Conservation (phyloP, 257 asterid genomes). For the Dorcoceras hygrometricum region DNA sequence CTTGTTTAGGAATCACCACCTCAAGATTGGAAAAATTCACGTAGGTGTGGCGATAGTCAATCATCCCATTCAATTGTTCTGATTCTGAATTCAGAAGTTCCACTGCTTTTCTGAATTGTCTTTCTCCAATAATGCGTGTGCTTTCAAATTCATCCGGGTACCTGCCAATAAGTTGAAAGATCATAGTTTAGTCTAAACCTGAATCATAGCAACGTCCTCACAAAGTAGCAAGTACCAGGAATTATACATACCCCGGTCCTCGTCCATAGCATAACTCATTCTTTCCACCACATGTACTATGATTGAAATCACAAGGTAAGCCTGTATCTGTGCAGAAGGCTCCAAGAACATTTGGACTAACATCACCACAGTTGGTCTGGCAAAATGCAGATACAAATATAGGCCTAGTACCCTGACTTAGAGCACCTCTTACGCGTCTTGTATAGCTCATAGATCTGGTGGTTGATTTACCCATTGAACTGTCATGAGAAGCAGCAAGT, state of each 20-base stretch:
- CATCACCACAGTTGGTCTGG: slow-evolving; percentile 95
- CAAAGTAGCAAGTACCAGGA: background rate
- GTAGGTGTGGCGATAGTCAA: slow-evolving; percentile 78
- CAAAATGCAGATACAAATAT: slow-evolving; percentile 92
- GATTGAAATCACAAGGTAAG: slow-evolving; percentile 94
- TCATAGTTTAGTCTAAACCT: background rate
- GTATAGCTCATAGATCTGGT: slow-evolving; percentile 64
- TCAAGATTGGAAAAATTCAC: slow-evolving; percentile 74
- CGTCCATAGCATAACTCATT: slow-evolving; percentile 94
- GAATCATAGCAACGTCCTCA: too few species aligned
- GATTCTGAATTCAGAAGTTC: slow-evolving; percentile 72
- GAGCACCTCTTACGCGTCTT: slow-evolving; percentile 84
- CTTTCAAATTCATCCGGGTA: slow-evolving; percentile 95
- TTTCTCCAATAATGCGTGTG: slow-evolving; percentile 89
- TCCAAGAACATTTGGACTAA: slow-evolving; percentile 98
- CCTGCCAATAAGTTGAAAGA: slow-evolving; percentile 43
- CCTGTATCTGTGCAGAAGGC: slow-evolving; percentile 95
- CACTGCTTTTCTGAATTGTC: slow-evolving; percentile 81
- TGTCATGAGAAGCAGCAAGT: slow-evolving; percentile 73
- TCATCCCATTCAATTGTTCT: slow-evolving; percentile 68
- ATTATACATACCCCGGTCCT: slow-evolving; percentile 84
- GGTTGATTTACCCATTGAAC: slow-evolving; percentile 64
- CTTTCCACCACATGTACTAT: slow-evolving; percentile 96
- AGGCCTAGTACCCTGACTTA: slow-evolving; percentile 68
- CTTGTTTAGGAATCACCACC: slow-evolving; percentile 63